Evolutionary conservation across 345 rosid genomes (phyloP).

Genomic region (Acer campestre): DNA sequence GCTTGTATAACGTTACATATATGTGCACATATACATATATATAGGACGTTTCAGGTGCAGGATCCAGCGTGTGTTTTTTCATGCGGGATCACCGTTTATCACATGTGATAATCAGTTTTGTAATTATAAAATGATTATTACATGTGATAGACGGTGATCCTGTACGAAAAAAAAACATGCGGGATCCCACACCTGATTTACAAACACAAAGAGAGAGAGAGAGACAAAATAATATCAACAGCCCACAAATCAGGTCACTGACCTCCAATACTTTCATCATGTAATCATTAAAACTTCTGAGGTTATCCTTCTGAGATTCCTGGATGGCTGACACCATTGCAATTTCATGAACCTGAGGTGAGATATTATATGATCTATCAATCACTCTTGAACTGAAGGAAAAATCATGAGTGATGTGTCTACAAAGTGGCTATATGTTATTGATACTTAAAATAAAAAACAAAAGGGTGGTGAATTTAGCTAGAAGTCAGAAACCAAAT

Average conservation of each 20-base stretch:
- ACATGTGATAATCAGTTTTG: no score
- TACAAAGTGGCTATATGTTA: neutral
- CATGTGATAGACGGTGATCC: no score
- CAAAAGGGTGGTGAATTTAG: neutral
- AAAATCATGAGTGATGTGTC: neutral
- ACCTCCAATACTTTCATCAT: conserved; percentile 98
- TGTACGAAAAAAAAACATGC: no score
- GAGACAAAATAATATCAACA: neutral
- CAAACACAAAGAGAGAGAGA: neutral
- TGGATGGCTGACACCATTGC: conserved; percentile 97
- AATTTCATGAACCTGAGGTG: conserved; percentile 88
- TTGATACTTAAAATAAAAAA: neutral
- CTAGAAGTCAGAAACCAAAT: conserved; percentile 11
- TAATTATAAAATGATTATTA: no score
- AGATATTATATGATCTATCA: conserved; percentile 11
- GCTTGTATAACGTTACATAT: no score
- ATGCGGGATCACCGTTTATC: no score
- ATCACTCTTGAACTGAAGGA: neutral
- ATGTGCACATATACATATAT: no score
- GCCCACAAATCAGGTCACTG: conserved; percentile 19
- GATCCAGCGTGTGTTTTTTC: no score
- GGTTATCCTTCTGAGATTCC: conserved; percentile 94
- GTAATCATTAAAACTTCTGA: conserved; percentile 89
- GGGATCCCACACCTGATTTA: no score
- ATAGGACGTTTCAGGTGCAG: no score